Evolutionary conservation across 305 asterid genomes (phyloP).

Genomic region (Galium porrigens): DNA sequence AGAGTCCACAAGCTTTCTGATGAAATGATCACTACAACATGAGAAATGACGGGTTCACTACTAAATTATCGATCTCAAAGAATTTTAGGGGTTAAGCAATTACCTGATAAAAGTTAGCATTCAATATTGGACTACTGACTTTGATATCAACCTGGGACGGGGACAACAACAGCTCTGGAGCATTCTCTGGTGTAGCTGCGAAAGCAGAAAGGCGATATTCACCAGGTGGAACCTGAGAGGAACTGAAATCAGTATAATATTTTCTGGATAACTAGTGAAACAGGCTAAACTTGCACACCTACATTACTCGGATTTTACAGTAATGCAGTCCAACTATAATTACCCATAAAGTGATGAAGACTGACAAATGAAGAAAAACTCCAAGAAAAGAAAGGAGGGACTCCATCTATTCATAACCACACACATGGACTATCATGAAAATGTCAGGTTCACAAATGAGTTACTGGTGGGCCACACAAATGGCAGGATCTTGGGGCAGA

Average conservation of each 20-base stretch:
- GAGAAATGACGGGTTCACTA: background rate
- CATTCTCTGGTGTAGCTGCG: slow-evolving; percentile 66
- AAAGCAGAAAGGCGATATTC: slow-evolving; percentile 86
- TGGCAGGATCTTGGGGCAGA: background rate
- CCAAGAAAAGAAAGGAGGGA: background rate
- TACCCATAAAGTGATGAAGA: background rate
- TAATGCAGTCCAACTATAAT: background rate
- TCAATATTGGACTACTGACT: slow-evolving; percentile 50
- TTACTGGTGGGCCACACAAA: background rate
- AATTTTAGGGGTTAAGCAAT: slow-evolving; percentile 6
- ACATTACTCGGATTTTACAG: background rate
- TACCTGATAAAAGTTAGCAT: slow-evolving; percentile 70
- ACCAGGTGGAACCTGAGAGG: slow-evolving; percentile 70
- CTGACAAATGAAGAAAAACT: background rate
- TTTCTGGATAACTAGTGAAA: background rate
- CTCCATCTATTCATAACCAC: background rate
- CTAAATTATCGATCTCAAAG: background rate
- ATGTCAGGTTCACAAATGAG: background rate
- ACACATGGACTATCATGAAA: background rate
- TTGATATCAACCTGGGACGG: slow-evolving; percentile 58
- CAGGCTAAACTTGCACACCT: background rate
- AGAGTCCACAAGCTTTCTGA: background rate
- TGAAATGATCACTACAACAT: background rate
- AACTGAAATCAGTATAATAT: slow-evolving; percentile 16
- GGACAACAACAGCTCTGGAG: slow-evolving; percentile 70